Evolutionary conservation across 371 early-diverging fungal genomes (phyloP).

Genomic region (Saksenaea oblongispora): DNA sequence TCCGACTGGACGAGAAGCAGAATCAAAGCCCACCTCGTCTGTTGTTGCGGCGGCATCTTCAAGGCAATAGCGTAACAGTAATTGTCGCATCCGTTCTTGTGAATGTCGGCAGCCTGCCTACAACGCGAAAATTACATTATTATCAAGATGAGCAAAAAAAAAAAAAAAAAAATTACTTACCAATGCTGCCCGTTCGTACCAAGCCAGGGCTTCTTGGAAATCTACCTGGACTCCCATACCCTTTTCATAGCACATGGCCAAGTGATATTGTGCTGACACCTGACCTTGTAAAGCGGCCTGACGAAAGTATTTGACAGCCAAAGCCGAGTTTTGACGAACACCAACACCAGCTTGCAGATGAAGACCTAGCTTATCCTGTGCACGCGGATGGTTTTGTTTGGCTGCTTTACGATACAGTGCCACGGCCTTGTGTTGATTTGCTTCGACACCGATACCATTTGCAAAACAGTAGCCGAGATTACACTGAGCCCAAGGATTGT

Average conservation of each 20-base stretch:
- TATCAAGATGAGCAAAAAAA: neutral
- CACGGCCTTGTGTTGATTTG: constrained; percentile 64
- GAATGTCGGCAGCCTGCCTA: constrained; percentile 55
- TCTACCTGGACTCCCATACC: constrained; percentile 67
- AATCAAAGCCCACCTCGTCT: neutral
- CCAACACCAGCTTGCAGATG: constrained; percentile 81
- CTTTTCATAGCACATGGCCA: constrained; percentile 70
- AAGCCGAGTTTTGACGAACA: constrained; percentile 52
- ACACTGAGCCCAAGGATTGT: constrained; percentile 89
- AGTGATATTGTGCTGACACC: constrained; percentile 63
- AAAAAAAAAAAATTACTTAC: constrained; percentile 19
- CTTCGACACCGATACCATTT: constrained; percentile 76
- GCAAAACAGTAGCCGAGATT: constrained; percentile 86
- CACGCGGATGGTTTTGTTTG: constrained; percentile 66
- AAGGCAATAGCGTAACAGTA: constrained; percentile 54
- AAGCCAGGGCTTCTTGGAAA: constrained; percentile 59
- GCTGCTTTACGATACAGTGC: constrained; percentile 76
- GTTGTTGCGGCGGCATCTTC: constrained; percentile 30
- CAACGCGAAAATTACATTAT: neutral
- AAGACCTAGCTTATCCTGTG: constrained; percentile 83
- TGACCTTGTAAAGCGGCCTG: constrained; percentile 68
- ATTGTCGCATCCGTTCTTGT: constrained; percentile 55
- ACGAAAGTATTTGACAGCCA: constrained; percentile 62
- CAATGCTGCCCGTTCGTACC: constrained; percentile 76
- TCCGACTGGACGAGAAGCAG: constrained; percentile 7